phyloP scores from a whole-genome alignment of 176 grass and related monocot genomes.

The Poa pratensis region DNA sequence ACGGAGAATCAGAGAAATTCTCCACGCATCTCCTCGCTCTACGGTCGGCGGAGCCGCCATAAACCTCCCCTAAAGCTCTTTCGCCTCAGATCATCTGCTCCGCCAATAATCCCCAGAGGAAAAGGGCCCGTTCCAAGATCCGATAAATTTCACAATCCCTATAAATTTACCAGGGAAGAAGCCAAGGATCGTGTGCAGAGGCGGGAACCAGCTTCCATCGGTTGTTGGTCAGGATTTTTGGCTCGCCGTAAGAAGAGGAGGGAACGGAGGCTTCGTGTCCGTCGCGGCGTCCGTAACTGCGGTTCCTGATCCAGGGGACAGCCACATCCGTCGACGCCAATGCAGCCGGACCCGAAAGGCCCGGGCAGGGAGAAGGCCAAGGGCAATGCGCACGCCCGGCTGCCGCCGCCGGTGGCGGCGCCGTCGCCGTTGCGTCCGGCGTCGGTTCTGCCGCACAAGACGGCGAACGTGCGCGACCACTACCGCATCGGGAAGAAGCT shows the following conservation, averaged over 20 bases:
- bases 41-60: background rate
- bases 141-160: conserved; percentile 42
- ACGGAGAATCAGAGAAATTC: conserved; percentile 25
- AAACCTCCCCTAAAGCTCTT: conserved; percentile 51
- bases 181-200: background rate
- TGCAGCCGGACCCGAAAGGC: conserved; percentile 64
- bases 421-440: conserved; percentile 45
- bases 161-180: conserved; percentile 16
- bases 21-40: background rate
- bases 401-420: conserved; percentile 56
- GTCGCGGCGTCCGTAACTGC: background rate
- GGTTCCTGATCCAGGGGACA: conserved; percentile 38
- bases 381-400: conserved; percentile 37
- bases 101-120: conserved; percentile 22
- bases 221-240: conserved; percentile 21
- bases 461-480: conserved; percentile 78
- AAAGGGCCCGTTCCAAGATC: conserved; percentile 34
- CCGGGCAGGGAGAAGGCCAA: conserved; percentile 40
- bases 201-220: conserved; percentile 15
- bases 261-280: background rate
- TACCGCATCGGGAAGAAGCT: conserved; percentile 98
- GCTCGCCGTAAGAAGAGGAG: conserved; percentile 11
- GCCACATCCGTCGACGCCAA: conserved; percentile 24
- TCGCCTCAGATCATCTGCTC: conserved; percentile 17
- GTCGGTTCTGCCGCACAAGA: conserved; percentile 88